Evolutionary conservation across 257 asterid genomes (phyloP).

Genomic region (Fraxinus anomala): DNA sequence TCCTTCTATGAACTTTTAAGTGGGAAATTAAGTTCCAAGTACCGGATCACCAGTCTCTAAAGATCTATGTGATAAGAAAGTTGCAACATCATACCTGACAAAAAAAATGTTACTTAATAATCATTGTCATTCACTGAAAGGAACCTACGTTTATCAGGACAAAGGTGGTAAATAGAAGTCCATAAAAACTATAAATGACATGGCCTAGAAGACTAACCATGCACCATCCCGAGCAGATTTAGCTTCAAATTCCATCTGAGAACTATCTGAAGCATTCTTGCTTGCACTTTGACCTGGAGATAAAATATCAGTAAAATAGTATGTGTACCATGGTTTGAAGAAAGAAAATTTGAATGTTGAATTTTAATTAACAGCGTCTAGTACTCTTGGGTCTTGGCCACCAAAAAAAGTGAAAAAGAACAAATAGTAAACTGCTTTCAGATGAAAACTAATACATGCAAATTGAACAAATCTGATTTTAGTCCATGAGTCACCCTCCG

Average conservation of each 20-base stretch:
- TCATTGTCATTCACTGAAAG: slow-evolving; percentile 5
- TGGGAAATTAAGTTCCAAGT: slow-evolving; percentile 35
- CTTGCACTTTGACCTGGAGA: slow-evolving; percentile 41
- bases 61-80: slow-evolving; percentile 68
- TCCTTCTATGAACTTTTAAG: slow-evolving; percentile 20
- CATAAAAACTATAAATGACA: slow-evolving; percentile 15
- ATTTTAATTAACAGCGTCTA: not conserved
- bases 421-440: too few species aligned
- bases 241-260: slow-evolving; percentile 69
- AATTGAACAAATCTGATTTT: too few species aligned
- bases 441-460: too few species aligned
- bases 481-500: too few species aligned
- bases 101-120: not conserved
- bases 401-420: not conserved
- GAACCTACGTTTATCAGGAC: slow-evolving; percentile 8
- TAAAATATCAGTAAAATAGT: slow-evolving; percentile 1
- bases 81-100: slow-evolving; percentile 83
- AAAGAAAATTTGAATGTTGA: not conserved
- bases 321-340: not conserved
- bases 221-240: slow-evolving; percentile 78
- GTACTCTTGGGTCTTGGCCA: not conserved
- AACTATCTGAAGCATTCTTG: slow-evolving; percentile 43
- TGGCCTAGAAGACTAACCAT: slow-evolving; percentile 57
- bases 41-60: slow-evolving; percentile 81
- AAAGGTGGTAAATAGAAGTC: not conserved